phyloP scores from a whole-genome alignment of 176 grass and related monocot species.

The Sorghum bicolor region Sorghum_bicolor_NCBIv3 NC_012870.2:7789501-7790000 shows the following conservation, averaged over 20 bases:
- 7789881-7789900: slow-evolving; percentile 41
- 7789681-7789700: slow-evolving; percentile 21
- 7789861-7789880: slow-evolving; percentile 19
- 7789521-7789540: slow-evolving; percentile 23
- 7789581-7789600: slow-evolving; percentile 1
- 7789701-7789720: slow-evolving; percentile 28
- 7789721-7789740: slow-evolving; percentile 1
- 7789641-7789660: slow-evolving; percentile 31
- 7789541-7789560: not conserved
- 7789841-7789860: slow-evolving; percentile 38
- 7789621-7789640: slow-evolving; percentile 32
- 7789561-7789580: slow-evolving; percentile 14
- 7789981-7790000: slow-evolving; percentile 60
- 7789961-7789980: slow-evolving; percentile 84
- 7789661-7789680: slow-evolving; percentile 29
- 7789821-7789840: slow-evolving; percentile 36
- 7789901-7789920: slow-evolving; percentile 38
- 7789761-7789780: slow-evolving; percentile 14
- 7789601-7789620: slow-evolving; percentile 43
- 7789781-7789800: slow-evolving; percentile 23
- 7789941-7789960: slow-evolving; percentile 69
- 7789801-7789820: slow-evolving; percentile 36
- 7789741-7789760: slow-evolving; percentile 16
- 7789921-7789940: slow-evolving; percentile 40
- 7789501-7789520: not conserved